phyloP scores from a whole-genome alignment of 2,329 filamentous ascomycete genomes.

The Parasarocladium wereldwijsianum region DNA sequence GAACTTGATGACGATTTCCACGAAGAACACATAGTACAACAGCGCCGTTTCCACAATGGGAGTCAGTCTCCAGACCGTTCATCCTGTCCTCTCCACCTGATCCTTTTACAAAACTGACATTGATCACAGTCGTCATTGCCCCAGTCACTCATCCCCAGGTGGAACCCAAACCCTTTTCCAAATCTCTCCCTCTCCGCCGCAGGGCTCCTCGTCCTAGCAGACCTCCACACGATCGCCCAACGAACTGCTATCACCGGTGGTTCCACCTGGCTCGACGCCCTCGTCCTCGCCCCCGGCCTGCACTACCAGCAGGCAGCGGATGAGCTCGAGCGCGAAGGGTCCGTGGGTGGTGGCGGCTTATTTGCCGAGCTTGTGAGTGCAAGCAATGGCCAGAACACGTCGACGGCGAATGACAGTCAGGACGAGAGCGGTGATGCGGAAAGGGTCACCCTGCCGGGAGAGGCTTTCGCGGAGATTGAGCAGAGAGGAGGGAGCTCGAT shows the following conservation, averaged over 20 bases:
- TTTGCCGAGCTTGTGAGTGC: slow-evolving; percentile 11
- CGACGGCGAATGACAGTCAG: slow-evolving; percentile 12
- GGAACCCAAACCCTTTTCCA: slow-evolving; percentile 30
- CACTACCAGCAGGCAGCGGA: slow-evolving; percentile 46
- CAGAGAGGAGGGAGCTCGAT: no score
- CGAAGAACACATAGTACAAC: no score
- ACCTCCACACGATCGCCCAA: slow-evolving; percentile 38
- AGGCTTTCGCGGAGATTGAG: no score
- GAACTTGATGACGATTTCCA: no score
- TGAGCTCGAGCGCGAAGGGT: slow-evolving; percentile 28
- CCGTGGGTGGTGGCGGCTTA: slow-evolving; percentile 19
- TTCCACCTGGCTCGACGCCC: slow-evolving; percentile 37
- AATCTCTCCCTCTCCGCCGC: slow-evolving; percentile 30
- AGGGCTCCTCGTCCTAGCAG: slow-evolving; percentile 43
- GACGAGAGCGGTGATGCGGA: slow-evolving; percentile 12
- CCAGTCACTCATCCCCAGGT: slow-evolving; percentile 21
- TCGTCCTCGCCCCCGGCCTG: slow-evolving; percentile 44
- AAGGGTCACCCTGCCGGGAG: no score
- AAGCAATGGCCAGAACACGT: no score
- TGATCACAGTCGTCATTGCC: neutral
- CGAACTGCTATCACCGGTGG: slow-evolving; percentile 42
- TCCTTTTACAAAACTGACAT: no score
- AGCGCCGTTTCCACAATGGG: no score
- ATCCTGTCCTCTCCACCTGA: no score
- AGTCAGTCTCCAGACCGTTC: no score